These are phyloP conservation scores for Botrytis deweyae DNA, from an alignment of 2,329 filamentous ascomycete species.

Conservation along the genomic window DNA sequence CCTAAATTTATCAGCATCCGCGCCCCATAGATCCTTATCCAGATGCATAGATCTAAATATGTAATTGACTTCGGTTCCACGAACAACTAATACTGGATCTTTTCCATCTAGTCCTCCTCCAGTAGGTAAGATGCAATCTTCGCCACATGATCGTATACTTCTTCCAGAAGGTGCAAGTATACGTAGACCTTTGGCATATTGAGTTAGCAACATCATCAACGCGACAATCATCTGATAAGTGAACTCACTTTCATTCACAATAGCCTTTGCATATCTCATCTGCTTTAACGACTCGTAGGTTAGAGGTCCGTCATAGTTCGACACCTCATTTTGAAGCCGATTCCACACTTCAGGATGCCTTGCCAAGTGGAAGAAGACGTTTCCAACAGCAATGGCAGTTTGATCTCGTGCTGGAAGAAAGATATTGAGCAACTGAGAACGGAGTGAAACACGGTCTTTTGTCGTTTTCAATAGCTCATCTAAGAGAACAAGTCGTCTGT, in stretches of 20 bases:
- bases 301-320: background rate
- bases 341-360: background rate
- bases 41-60: conserved; percentile 41
- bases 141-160: background rate
- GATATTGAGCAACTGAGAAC: background rate
- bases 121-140: conserved; percentile 26
- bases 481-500: background rate
- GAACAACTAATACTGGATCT: conserved; percentile 31
- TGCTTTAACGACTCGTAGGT: conserved; percentile 44
- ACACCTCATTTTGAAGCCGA: background rate
- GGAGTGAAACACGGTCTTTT: background rate
- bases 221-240: background rate
- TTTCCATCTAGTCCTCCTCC: conserved; percentile 30
- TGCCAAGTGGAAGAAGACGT: background rate
- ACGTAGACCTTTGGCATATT: background rate
- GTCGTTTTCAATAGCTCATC: background rate
- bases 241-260: conserved; percentile 54
- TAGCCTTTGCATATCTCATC: conserved; percentile 54
- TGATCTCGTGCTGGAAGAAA: background rate
- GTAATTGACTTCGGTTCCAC: conserved; percentile 27
- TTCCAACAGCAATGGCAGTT: background rate
- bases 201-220: background rate
- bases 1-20: conserved; percentile 40
- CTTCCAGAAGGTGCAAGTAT: conserved; percentile 11
- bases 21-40: conserved; percentile 41